Base-by-base conservation (phyloP, 495 filamentous ascomycete species). In the Penicillium goetzii region DNA sequence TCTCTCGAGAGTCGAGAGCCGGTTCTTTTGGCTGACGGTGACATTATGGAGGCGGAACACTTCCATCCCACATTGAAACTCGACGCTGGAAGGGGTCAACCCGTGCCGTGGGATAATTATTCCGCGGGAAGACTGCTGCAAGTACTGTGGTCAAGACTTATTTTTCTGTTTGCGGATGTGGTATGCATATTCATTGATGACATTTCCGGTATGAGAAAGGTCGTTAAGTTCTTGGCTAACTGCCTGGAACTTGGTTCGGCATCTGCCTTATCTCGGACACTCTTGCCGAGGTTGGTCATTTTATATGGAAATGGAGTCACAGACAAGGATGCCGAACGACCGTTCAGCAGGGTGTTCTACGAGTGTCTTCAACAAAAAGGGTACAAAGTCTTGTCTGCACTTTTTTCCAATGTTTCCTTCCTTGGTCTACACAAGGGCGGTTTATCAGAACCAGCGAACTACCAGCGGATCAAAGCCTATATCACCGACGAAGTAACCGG, bases 131-230 rank as follows among this genome's bases (percentile, higher is more conserved):
- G 43, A 28, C 50, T 68, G 0, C 30, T 70, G 2, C 14, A 54
- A 14, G 38, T 59, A 1, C 47, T 74, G 0, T 70, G 52, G 60
- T 63, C 59, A 9, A 61, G 51, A 3, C 41, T 74, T 12, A 50
- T 74, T 0, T 72, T 74, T 57, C 17, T 65, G n/a, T 72, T 74
- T 36, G 56, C 67, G 2, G 65, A 72, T 53, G 45, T 72, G 0
- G 49, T 74, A 51, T 74, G 57, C 53, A 66, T 74, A 25, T 74
- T 66, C 45, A 52, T 65, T 23, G 56, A 65, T 26, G 59, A 70
- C 34, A 47, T 56, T 45, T 17, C 40, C 0, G 41, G 25, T 41
- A 12, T 70, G 23, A 30, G 56, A 25, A 57, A 33, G 19, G 59
- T 60, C 14, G 45, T 65, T 0, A 3, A 59, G 0, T 68, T 70